phyloP scores from a whole-genome alignment of 2,329 filamentous ascomycete species.

The Penicillium brevicompactum region DNA sequence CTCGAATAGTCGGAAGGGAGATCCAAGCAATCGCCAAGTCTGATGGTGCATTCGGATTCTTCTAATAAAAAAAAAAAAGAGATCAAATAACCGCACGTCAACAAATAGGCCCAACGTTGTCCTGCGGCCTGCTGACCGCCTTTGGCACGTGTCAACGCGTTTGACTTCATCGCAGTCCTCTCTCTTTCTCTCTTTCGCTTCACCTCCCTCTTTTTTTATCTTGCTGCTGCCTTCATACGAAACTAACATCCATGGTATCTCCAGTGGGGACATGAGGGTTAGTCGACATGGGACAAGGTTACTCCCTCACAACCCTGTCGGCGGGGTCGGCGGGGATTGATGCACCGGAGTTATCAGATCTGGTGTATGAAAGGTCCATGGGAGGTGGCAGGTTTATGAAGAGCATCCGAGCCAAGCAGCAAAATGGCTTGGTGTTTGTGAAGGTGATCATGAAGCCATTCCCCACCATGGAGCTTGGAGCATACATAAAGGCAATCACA shows the following conservation, averaged over 20 bases:
- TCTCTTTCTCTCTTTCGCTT: constrained; percentile 2
- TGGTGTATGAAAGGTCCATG: constrained; percentile 89
- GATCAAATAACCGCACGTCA: no score
- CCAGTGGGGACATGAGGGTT: constrained; percentile 32
- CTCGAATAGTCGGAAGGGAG: no score
- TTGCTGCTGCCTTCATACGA: neutral
- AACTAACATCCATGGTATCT: neutral
- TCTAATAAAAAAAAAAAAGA: neutral
- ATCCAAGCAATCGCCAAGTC: no score
- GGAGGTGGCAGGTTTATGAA: constrained; percentile 96
- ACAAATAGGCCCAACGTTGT: neutral
- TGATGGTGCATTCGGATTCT: no score
- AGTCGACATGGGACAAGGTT: constrained; percentile 84
- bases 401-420: constrained; percentile 85
- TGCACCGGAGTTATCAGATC: constrained; percentile 84
- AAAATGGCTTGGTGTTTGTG: constrained; percentile 87
- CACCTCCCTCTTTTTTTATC: constrained; percentile 5
- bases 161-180: constrained; percentile 22
- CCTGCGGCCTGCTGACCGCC: constrained; percentile 19
- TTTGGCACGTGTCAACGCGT: constrained; percentile 22
- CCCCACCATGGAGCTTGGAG: constrained; percentile 74
- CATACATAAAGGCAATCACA: constrained; percentile 75
- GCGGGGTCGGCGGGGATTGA: constrained; percentile 93
- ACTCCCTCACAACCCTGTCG: constrained; percentile 88
- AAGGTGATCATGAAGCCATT: constrained; percentile 96